Evolutionary conservation across 1,284 basidiomycete species (phyloP).

Genomic region (Tausonia pullulans): DNA sequence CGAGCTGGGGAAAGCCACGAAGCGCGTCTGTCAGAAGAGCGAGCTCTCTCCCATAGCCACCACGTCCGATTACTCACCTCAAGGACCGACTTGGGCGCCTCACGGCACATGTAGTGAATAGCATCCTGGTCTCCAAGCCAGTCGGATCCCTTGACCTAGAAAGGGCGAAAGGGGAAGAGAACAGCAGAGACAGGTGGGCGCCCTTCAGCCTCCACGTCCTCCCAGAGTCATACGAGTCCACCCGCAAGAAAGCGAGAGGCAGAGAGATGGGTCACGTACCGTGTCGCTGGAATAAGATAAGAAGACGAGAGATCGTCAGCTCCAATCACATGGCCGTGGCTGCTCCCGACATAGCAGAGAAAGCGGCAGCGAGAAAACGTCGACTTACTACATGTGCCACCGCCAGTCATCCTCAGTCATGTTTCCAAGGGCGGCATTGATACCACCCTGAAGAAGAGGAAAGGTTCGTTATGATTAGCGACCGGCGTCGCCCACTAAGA

Average conservation of each 20-base stretch:
- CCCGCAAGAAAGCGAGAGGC: too few relatives aligned
- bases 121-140: conserved; percentile 99
- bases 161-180: not conserved
- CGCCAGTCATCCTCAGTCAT: conserved; percentile 99
- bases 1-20: conserved; percentile 50
- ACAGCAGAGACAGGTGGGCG: too few relatives aligned
- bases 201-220: too few relatives aligned
- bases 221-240: too few relatives aligned
- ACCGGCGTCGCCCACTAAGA: not conserved
- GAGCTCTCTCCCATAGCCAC: too few relatives aligned
- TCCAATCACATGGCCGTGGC: not conserved
- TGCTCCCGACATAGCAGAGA: too few relatives aligned
- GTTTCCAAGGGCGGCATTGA: conserved; percentile 98
- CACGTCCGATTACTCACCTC: conserved; percentile 45
- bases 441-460: conserved; percentile 62
- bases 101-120: conserved; percentile 98
- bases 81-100: conserved; percentile 85
- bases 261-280: not conserved
- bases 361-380: too few relatives aligned
- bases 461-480: not conserved
- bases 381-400: conserved; percentile 88
- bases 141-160: conserved; percentile 89
- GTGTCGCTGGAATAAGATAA: conserved; percentile 50
- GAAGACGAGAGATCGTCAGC: not conserved
- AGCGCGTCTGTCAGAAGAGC: not conserved